These are phyloP conservation scores for Terana coerulea DNA, from an alignment of 768 basidiomycete genomes.

Conservation along the genomic window DNA sequence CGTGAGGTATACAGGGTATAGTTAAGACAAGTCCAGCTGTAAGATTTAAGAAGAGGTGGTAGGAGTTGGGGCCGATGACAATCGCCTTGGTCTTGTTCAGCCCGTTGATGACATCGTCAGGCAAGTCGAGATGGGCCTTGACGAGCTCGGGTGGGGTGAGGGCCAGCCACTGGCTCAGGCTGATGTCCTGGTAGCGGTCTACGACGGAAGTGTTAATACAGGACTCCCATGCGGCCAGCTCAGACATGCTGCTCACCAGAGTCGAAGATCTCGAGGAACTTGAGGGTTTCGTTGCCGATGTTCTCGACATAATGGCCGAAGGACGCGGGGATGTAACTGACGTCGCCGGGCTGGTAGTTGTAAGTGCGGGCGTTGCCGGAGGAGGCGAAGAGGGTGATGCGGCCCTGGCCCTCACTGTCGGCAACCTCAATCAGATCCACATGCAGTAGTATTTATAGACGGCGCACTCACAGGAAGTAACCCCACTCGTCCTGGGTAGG, in stretches of 20 bases:
- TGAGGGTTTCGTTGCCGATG: conserved; percentile 54
- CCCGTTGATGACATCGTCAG: conserved; percentile 44
- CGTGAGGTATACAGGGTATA: background rate
- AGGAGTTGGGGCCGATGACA: conserved; percentile 35
- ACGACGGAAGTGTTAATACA: background rate
- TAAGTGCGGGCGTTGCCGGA: conserved; percentile 37
- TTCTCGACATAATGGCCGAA: conserved; percentile 68
- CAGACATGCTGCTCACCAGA: too few species aligned
- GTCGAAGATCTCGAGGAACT: conserved; percentile 58
- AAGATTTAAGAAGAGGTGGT: background rate
- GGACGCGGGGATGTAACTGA: conserved; percentile 10
- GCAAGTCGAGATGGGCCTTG: conserved; percentile 55
- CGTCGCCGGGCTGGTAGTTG: conserved; percentile 38
- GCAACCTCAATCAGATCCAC: conserved; percentile 9
- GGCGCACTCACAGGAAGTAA: conserved; percentile 24
- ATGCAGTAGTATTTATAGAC: conserved; percentile 1
- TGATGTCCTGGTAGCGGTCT: conserved; percentile 54
- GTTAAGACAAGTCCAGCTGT: background rate
- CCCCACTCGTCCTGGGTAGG: conserved; percentile 48
- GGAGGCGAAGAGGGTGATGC: conserved; percentile 41
- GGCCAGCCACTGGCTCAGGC: conserved; percentile 55
- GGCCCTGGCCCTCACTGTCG: conserved; percentile 35
- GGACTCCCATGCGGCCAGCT: conserved; percentile 20
- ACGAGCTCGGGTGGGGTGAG: conserved; percentile 55
- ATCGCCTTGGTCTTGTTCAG: conserved; percentile 49